Base-by-base conservation (phyloP, 768 basidiomycete genomes). In the Porphyrellus cyaneotinctus region DNA sequence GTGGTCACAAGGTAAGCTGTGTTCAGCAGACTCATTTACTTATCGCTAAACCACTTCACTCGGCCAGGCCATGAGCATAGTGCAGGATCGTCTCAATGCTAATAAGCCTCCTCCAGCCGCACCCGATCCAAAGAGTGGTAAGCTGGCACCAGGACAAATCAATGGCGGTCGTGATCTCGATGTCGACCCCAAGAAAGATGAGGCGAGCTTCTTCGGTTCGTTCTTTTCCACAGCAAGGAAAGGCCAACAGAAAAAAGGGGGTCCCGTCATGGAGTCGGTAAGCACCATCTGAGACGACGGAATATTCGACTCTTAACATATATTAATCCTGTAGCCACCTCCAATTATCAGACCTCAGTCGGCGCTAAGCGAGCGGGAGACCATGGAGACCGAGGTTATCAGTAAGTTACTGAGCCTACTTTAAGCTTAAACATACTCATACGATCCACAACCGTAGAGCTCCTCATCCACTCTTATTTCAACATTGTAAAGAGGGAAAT, bases 311-410 rank as follows among this genome's bases (percentile, higher is more conserved):
- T 31, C 11, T 23, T 47, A 20, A 52, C 18, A 50, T 35, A 10
- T 10, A 31, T 43, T 6, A 18, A 38, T 30, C 22, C 23, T 10
- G 33, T 72, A 92, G 70, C 95, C 97, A 15, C 95, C 95, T 14
- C 70, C 84, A 0, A 74, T 87, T 43, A 95, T 99, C 65, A 84
- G 88, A 54, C 95, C 97, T 2, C 91, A 95, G 61, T 83, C 85
- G 12, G 90, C 91, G 13, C 74, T 98, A 61, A 97, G 80, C 66
- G 97, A 99, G 58, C 80, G 97, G 48, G 97, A 99, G 76, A 86
- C 87, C 28, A 90, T 98, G 87, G 97, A 99, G 72, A 98, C 95
- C 0, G 97, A 99, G 65, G 94, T 99, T 58, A 98, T 98, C 85
- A 99, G 94, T 95, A 62, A 70, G 91, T 82, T 15, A 5, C n/a